Evolutionary conservation across 352 stramenopile species (phyloP).

Genomic region (Phytophthora sansomeana): DNA sequence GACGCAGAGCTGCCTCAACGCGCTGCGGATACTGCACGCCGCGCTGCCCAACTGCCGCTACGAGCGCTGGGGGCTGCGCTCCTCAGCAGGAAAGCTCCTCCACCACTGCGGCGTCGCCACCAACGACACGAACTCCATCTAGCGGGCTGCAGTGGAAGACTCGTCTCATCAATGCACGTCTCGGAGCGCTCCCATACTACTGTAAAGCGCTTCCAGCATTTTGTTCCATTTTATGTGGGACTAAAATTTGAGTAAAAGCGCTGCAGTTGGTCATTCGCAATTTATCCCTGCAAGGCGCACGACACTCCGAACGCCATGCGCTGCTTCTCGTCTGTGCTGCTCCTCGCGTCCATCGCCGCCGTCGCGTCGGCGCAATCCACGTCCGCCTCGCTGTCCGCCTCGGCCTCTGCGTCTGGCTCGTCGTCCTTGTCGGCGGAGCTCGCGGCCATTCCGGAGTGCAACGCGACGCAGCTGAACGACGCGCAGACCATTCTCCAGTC

Average conservation of each 20-base stretch:
- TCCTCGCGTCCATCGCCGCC: constrained; percentile 27
- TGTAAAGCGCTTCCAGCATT: constrained; percentile 1
- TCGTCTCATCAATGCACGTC: background rate
- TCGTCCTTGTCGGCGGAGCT: constrained; percentile 41
- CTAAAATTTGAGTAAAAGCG: constrained; percentile 7
- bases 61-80: constrained; percentile 49
- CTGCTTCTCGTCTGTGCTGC: constrained; percentile 25
- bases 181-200: background rate
- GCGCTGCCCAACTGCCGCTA: constrained; percentile 62
- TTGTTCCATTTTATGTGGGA: background rate
- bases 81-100: constrained; percentile 42
- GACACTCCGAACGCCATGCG: constrained; percentile 21
- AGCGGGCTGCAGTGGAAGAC: background rate
- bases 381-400: constrained; percentile 6
- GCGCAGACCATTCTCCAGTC: constrained; percentile 45
- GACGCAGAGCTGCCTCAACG: constrained; percentile 44
- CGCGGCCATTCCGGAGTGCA: constrained; percentile 53
- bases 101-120: constrained; percentile 50
- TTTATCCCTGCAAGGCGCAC: constrained; percentile 10
- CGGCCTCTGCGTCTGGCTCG: constrained; percentile 25
- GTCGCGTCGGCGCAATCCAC: constrained; percentile 29
- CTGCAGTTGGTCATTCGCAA: constrained; percentile 9
- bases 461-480: constrained; percentile 49
- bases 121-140: constrained; percentile 30
- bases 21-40: constrained; percentile 53